Base-by-base conservation (phyloP, 202 grass and related monocot species). In the Schoenoplectus triqueter region DNA sequence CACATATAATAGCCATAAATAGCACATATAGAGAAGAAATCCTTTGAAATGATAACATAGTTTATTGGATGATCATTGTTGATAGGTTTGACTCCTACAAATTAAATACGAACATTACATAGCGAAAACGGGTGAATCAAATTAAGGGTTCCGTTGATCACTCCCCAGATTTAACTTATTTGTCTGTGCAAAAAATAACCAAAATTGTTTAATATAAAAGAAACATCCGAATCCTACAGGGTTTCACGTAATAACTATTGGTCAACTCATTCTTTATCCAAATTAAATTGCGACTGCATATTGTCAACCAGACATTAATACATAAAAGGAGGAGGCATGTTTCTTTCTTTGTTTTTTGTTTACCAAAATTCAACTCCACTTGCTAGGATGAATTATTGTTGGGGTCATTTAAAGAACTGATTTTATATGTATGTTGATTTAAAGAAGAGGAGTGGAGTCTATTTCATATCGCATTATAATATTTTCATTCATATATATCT, bases 311-410 rank as follows among this genome's bases (percentile, higher is more conserved):
- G 11, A 40, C 11, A 69, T 45, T 31, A 2, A 45, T 47, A 47
- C 4, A n/a, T 45, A n/a, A 59, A 47, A 47, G 45, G 5, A 47
- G 5, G 5, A 47, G 45, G 5, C 4, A 47, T 3, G 3, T 6
- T 10, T 21, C 22, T 8, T 20, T 64, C 21, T 66, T 10, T 18
- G 8, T 18, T 47, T 46, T 51, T 73, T 47, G 2, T 6, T 51
- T 20, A 45, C n/a, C 69, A 73, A 72, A 72, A 72, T 19, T 73
- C 3, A 73, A 18, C 45, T 50, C 69, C 47, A 73, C 40, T 46
- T 68, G 65, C 40, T 45, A 4, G 3, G 14, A 45, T 70, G 40
- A 13, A 70, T 18, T 41, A 40, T 41, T 10, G 51, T 50, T 73
- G 70, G n/a, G 17, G 47, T 51, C 46, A 73, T 50, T 20, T 19